Evolutionary conservation across 1,284 basidiomycete species (phyloP), one percentile per base, ranked within the genome.

Genomic region (Cutaneotrichosporon cavernicola): DNA sequence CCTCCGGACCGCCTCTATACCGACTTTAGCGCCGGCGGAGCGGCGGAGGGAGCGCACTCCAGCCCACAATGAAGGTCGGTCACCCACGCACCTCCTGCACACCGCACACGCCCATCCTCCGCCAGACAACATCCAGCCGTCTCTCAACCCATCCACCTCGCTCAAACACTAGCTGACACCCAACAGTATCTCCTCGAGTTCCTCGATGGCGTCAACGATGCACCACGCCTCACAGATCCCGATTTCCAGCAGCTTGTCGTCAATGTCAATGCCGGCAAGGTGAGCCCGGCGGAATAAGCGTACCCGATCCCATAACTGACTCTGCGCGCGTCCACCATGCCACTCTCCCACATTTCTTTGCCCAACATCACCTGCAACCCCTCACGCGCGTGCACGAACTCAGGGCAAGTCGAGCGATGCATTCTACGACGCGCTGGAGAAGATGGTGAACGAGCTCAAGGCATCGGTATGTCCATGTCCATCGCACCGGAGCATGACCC

Each of bases 341-440:
- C 22, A 30, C 49, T 50, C 11, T 26, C 49, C 1, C 49, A 16
- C 26, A 26, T 26, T 30, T 50, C 5, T 13, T 10, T 5, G 22
- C 22, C 11, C 49, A 50, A 26, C 49, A 16, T 50, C 4, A 26
- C 30, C 49, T 30, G 6, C 26, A 8, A 10, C 53, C 53, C 21
- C 21, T 51, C 9, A 2, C 43, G 34, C 32, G 40, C 30, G 9
- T 50, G 18, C n/a, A 21, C 31, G 40, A 57, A 26, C 40, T 30
- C 30, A 60, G 58, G 22, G 50, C 49, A 92, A 90, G 77, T 85
- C 89, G 14, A 84, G 88, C n/a, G 92, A 96, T 75, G 87, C 89
- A 26, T 97, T 96, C 83, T 91, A 91, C 72, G 93, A 96, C 70
- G 90, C 90, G 0, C 84, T 97, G 58, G 94, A 97, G 75, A 90